A percentile compares a stretch with the other conserved stretches of the same genome.
Conservation (phyloP, 495 filamentous ascomycete species). For the Evernia prunastri region DNA sequence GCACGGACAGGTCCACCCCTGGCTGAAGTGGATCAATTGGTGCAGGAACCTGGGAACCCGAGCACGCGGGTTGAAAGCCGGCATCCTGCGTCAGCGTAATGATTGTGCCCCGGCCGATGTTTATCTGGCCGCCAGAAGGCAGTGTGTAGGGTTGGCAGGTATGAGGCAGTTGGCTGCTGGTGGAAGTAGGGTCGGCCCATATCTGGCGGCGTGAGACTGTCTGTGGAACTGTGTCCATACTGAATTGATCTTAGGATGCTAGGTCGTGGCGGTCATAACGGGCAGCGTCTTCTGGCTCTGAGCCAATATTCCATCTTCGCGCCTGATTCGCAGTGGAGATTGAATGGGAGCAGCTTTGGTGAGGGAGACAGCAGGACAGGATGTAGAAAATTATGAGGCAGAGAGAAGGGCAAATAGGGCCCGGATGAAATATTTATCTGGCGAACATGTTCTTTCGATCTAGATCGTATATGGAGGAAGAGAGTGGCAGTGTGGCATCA, state of each 20-base stretch:
- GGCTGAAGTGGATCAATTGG: constrained; percentile 28
- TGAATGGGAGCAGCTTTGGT: neutral
- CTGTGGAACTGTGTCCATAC: neutral
- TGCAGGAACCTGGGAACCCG: constrained; percentile 31
- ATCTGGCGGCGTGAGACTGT: constrained; percentile 39
- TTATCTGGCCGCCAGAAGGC: constrained; percentile 53
- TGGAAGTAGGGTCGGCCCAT: constrained; percentile 46
- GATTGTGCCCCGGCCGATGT: constrained; percentile 49
- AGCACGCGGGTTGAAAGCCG: constrained; percentile 58
- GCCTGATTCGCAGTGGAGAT: neutral
- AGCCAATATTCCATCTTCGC: constrained; percentile 9
- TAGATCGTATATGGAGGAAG: too few species aligned
- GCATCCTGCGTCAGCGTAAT: constrained; percentile 58
- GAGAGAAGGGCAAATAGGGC: neutral
- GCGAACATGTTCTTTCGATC: too few species aligned
- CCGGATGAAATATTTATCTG: too few species aligned
- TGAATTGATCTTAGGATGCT: neutral
- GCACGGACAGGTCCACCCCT: constrained; percentile 32
- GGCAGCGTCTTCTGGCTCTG: constrained; percentile 9
- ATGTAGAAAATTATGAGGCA: neutral
- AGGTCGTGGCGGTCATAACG: constrained; percentile 1
- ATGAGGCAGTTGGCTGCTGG: constrained; percentile 35
- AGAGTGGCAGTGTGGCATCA: too few species aligned
- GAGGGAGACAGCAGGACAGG: neutral
- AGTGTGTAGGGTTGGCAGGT: constrained; percentile 60